These are phyloP conservation scores for Mortierella sp. DNA, from an alignment of 371 early-diverging fungal genomes.

Conservation along the genomic window DNA sequence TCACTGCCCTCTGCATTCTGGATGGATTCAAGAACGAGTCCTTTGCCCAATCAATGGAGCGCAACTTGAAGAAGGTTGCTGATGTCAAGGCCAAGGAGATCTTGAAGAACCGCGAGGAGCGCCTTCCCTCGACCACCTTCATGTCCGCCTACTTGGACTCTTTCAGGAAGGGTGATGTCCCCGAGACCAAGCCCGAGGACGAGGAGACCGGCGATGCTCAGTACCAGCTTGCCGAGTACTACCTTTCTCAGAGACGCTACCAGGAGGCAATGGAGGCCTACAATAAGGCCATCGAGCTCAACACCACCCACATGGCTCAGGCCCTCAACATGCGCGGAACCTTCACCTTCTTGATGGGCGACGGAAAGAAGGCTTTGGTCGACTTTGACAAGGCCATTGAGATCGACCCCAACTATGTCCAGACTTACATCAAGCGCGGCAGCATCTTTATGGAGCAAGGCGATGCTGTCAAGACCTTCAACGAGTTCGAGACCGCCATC, in stretches of 20 bases:
- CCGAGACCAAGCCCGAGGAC: conserved; percentile 48
- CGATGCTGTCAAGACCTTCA: conserved; percentile 72
- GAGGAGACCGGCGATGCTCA: conserved; percentile 60
- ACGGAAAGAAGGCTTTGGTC: conserved; percentile 77
- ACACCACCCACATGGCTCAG: conserved; percentile 66
- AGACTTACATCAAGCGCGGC: conserved; percentile 91
- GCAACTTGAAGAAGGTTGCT: conserved; percentile 88
- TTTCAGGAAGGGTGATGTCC: conserved; percentile 71
- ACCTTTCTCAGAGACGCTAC: conserved; percentile 67
- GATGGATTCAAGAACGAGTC: conserved; percentile 92
- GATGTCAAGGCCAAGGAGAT: conserved; percentile 84
- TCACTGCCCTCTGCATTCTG: conserved; percentile 92
- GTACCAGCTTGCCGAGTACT: conserved; percentile 59
- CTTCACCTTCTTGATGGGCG: conserved; percentile 89
- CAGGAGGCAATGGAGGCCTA: conserved; percentile 76
- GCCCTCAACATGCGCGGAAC: conserved; percentile 91
- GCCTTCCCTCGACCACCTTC: conserved; percentile 92
- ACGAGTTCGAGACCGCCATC: conserved; percentile 81
- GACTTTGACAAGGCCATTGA: conserved; percentile 88
- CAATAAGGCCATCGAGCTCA: conserved; percentile 75
- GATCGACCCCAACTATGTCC: conserved; percentile 82
- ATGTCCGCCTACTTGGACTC: conserved; percentile 93
- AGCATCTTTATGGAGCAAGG: conserved; percentile 90
- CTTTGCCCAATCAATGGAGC: conserved; percentile 89
- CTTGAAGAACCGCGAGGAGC: conserved; percentile 71